A percentile compares a stretch with the other conserved stretches of the same genome.
Evolutionary conservation across 305 asterid genomes (phyloP).

Genomic region (Vinca major): DNA sequence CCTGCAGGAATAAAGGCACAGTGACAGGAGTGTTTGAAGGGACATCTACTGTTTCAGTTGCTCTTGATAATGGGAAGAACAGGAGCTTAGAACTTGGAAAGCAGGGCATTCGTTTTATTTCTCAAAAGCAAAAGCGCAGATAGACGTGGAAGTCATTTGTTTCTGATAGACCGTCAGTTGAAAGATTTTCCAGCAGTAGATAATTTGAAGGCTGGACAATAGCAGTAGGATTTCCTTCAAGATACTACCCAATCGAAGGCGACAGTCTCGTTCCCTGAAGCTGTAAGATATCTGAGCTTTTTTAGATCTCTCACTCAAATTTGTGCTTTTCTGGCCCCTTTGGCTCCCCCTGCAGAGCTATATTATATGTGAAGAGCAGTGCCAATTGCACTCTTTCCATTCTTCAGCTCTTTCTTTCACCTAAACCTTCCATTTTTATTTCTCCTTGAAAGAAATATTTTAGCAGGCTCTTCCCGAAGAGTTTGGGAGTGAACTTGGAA

Average conservation of each 20-base stretch:
- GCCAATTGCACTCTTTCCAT: not conserved
- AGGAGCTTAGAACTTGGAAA: slow-evolving; percentile 72
- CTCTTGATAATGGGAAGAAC: slow-evolving; percentile 68
- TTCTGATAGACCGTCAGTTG: not conserved
- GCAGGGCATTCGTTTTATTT: slow-evolving; percentile 79
- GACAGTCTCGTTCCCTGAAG: slow-evolving; percentile 6
- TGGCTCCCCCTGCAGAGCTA: slow-evolving; percentile 3
- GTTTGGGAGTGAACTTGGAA: not conserved
- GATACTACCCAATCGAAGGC: not conserved
- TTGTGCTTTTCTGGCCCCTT: slow-evolving; percentile 5
- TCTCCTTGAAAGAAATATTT: not conserved
- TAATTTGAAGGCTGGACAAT: slow-evolving; percentile 1
- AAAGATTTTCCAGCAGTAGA: not conserved
- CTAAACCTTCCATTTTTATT: not conserved
- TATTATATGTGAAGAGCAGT: not conserved
- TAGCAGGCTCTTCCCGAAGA: not conserved
- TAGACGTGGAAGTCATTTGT: slow-evolving; percentile 1
- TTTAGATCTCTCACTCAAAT: not conserved
- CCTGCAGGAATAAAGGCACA: slow-evolving; percentile 55
- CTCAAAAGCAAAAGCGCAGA: slow-evolving; percentile 62
- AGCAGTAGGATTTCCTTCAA: slow-evolving; percentile 9
- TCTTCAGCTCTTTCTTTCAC: not conserved
- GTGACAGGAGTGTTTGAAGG: slow-evolving; percentile 69
- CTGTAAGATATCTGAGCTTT: slow-evolving; percentile 10
- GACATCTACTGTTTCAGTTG: slow-evolving; percentile 50